phyloP scores from a whole-genome alignment of 2,329 filamentous ascomycete genomes.

The Cytospora chrysosperma region DNA sequence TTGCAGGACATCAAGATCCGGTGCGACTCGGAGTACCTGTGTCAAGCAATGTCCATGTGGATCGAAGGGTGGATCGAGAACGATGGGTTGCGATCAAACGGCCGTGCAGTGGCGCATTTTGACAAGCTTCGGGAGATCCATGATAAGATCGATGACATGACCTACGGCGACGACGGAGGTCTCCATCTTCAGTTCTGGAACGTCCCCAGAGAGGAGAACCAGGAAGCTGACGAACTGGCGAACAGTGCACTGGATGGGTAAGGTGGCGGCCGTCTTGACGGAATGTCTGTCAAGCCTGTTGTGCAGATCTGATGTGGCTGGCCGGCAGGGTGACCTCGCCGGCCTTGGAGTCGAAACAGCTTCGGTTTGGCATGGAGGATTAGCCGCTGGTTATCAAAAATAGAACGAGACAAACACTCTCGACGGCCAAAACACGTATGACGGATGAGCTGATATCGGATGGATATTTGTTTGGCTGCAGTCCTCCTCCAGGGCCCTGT shows the following conservation, averaged over 20 bases:
- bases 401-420: neutral
- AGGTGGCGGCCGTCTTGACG: neutral
- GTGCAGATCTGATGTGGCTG: neutral
- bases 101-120: conserved; percentile 20
- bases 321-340: neutral
- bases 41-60: conserved; percentile 25
- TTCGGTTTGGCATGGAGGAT: neutral
- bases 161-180: conserved; percentile 20
- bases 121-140: conserved; percentile 19
- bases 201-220: conserved; percentile 23
- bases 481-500: neutral
- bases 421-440: neutral
- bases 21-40: conserved; percentile 26
- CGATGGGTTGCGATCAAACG: conserved; percentile 9
- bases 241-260: conserved; percentile 12
- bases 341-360: neutral
- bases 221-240: conserved; percentile 24
- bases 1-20: conserved; percentile 21
- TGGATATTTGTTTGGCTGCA: neutral
- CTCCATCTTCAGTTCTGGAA: conserved; percentile 26
- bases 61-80: conserved; percentile 25
- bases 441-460: neutral
- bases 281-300: neutral
- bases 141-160: conserved; percentile 23
- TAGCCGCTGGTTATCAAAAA: neutral